Percentiles rank a stretch among this genome's conserved stretches.
Conservation (phyloP, 495 filamentous ascomycete species). For the Penicillium bialowiezense region DNA sequence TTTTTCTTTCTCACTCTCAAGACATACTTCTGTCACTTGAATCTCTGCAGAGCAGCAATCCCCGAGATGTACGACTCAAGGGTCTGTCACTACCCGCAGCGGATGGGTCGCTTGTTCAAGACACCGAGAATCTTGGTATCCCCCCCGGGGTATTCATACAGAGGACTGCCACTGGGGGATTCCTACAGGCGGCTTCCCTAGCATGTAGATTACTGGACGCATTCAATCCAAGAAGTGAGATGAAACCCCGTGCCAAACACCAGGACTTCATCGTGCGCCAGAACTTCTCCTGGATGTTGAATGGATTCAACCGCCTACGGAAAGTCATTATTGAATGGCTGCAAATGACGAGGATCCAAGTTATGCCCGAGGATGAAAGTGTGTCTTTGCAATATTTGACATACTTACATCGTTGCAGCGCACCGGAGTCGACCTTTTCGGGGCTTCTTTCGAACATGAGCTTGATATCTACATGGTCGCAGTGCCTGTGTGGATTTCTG, state of each 20-base stretch:
- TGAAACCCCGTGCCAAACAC: slow-evolving; percentile 1
- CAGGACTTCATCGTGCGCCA: slow-evolving; percentile 23
- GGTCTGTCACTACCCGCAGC: slow-evolving; percentile 24
- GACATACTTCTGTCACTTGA: slow-evolving; percentile 40
- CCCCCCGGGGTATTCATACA: slow-evolving; percentile 27
- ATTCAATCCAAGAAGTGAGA: slow-evolving; percentile 16
- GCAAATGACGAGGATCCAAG: slow-evolving; percentile 9
- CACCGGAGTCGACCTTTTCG: slow-evolving; percentile 9
- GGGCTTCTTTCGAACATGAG: slow-evolving; percentile 22
- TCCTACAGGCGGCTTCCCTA: slow-evolving; percentile 22
- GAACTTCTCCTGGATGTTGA: slow-evolving; percentile 33
- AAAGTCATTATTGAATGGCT: slow-evolving; percentile 29
- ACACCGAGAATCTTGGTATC: slow-evolving; percentile 33
- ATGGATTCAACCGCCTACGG: slow-evolving; percentile 39
- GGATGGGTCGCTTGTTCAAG: slow-evolving; percentile 28
- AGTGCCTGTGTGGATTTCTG: slow-evolving; percentile 31
- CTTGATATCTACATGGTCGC: slow-evolving; percentile 26
- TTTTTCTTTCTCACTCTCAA: too few species aligned
- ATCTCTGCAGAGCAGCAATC: slow-evolving; percentile 4
- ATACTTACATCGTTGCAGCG: slow-evolving; percentile 15
- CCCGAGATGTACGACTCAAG: slow-evolving; percentile 1
- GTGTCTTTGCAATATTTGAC: slow-evolving; percentile 25
- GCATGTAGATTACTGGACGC: slow-evolving; percentile 30
- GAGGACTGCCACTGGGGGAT: slow-evolving; percentile 21
- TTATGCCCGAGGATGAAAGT: slow-evolving; percentile 15